A percentile compares a stretch with the other conserved stretches of the same genome.
Conservation (phyloP, 306 rosid species). For the Pterocarpus macrocarpus region DNA sequence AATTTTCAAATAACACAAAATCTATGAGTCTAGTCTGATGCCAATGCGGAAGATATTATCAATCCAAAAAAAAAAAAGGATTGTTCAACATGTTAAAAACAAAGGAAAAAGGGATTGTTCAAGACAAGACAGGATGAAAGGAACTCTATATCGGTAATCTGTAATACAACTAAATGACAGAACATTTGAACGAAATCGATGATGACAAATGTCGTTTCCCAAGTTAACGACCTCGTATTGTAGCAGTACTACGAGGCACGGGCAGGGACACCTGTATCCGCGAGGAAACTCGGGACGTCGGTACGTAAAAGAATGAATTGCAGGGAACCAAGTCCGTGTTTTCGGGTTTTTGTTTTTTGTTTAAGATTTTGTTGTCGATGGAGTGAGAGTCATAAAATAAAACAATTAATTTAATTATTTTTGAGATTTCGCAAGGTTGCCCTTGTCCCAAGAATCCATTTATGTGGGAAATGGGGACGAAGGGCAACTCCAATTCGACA, state of each 20-base stretch:
- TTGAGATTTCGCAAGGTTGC: slow-evolving; percentile 38
- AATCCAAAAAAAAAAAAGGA: no score
- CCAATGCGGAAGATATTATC: no score
- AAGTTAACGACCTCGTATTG: background rate
- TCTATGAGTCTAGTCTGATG: no score
- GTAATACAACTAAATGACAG: no score
- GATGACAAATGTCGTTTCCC: background rate
- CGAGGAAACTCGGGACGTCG: background rate
- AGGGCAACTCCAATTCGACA: slow-evolving; percentile 54
- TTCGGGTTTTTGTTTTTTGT: slow-evolving; percentile 1
- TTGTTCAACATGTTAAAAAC: no score
- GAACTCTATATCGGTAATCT: no score
- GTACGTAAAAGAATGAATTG: slow-evolving; percentile 10
- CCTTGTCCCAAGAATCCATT: slow-evolving; percentile 27
- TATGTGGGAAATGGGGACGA: slow-evolving; percentile 61
- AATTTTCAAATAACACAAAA: no score
- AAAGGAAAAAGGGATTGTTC: no score
- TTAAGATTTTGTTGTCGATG: background rate
- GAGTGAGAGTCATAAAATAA: slow-evolving; percentile 35
- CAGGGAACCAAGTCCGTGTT: background rate
- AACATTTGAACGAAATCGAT: no score
- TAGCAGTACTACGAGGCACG: background rate
- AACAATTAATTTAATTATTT: slow-evolving; percentile 12
- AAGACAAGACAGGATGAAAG: no score
- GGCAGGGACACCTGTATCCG: background rate